Conservation (phyloP, 768 basidiomycete genomes). For the Pleurotus cornucopiae region DNA sequence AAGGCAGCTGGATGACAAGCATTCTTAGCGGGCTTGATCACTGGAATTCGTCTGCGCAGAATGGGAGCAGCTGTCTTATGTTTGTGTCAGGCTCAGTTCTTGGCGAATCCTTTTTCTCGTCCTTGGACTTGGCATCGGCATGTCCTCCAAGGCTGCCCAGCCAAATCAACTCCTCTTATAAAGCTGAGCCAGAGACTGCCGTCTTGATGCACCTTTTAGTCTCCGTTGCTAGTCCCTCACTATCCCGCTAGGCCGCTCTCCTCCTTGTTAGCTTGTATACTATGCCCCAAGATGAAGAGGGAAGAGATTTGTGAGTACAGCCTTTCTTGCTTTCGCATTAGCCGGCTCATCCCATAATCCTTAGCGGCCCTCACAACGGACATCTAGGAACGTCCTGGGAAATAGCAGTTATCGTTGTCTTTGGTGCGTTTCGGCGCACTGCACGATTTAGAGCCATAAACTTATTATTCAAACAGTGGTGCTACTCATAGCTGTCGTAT, state of each 20-base stretch:
- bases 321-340: neutral
- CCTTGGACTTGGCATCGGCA: slow-evolving; percentile 9
- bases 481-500: slow-evolving; percentile 14
- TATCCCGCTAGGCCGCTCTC: neutral
- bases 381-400: slow-evolving; percentile 23
- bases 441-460: neutral
- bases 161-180: slow-evolving; percentile 5
- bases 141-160: slow-evolving; percentile 6
- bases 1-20: neutral
- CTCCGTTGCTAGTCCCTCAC: neutral
- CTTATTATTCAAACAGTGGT: slow-evolving; percentile 11
- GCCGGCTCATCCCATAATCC: neutral
- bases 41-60: neutral
- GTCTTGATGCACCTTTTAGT: slow-evolving; percentile 4
- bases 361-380: slow-evolving; percentile 9
- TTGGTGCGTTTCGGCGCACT: slow-evolving; percentile 13
- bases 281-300: neutral
- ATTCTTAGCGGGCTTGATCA: slow-evolving; percentile 6
- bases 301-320: neutral
- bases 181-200: neutral
- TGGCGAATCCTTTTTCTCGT: slow-evolving; percentile 5
- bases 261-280: neutral
- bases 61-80: slow-evolving; percentile 3
- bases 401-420: slow-evolving; percentile 19
- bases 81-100: slow-evolving; percentile 6